Evolutionary conservation across 2,329 filamentous ascomycete species (phyloP), one percentile per base, ranked within the genome.

Genomic region (Claviceps sp.): DNA sequence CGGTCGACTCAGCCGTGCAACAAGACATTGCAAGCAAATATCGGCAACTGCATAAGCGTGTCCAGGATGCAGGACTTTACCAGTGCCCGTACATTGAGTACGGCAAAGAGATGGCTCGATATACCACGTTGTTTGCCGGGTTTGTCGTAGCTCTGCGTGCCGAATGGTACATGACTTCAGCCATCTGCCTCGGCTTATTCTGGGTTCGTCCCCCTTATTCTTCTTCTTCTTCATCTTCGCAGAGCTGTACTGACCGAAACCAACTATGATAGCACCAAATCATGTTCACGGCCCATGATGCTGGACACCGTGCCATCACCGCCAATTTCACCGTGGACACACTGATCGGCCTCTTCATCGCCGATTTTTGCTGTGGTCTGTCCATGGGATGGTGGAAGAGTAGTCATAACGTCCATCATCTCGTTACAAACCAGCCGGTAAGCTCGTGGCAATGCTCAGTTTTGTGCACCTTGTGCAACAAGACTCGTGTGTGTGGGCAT

Each of bases 381-480:
- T 82, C 78, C 3, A 79, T 84, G 51, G 80, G 81, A 18, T 84
- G 81, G 81, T 84, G 81, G 81, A 84, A 85, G 69, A 77, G 76
- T 59, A 82, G 76, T 50, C 81, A 85, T 68, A 84, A 84, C 52
- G 78, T 85, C 3, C 81, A 85, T 62, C 81, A 85, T 58, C 72
- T 85, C 3, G 68, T 84, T 52, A 84, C 81, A 44, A 85, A 85
- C 68, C 71, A 76, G 58, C 78, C 79, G 2, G 71, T 74, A 54
- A 22, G 53, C 44, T 26, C 8, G 34, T 30, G 43, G 20, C 20
- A 24, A 24, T 1, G 4, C 43, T 26, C 43, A 8, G 13, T 46
- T 26, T 18, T 46, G 6, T n/a, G 13, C 42, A 20, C 20, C 3
- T 22, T 18, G 41, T 20, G 9, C 20, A 11, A 11, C 9, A 43